Conservation (phyloP, 108 stramenopile species). For the Cyclotella baltica region DNA sequence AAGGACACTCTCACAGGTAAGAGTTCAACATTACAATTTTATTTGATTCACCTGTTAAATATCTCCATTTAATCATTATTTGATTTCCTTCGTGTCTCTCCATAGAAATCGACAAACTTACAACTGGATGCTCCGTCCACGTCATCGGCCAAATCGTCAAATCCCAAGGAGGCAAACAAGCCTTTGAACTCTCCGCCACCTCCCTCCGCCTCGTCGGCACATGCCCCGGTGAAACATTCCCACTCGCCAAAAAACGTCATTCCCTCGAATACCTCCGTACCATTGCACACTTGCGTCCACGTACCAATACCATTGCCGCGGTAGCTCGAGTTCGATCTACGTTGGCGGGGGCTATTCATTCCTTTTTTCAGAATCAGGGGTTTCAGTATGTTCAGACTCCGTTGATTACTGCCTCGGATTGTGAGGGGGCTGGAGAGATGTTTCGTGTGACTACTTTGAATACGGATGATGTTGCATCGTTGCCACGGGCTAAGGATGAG, state of each 20-base stretch:
- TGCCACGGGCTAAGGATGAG: constrained; percentile 70
- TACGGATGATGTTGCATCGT: constrained; percentile 67
- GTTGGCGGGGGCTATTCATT: constrained; percentile 88
- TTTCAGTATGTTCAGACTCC: constrained; percentile 98
- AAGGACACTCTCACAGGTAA: constrained; percentile 68
- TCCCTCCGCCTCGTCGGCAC: constrained; percentile 86
- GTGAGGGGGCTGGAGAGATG: constrained; percentile 99
- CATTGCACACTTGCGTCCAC: constrained; percentile 95
- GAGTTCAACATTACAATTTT: too few species aligned
- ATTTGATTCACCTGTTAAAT: background rate
- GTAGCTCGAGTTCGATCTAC: constrained; percentile 93
- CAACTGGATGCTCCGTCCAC: constrained; percentile 93
- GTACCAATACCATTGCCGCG: constrained; percentile 97
- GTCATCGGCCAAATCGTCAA: constrained; percentile 82
- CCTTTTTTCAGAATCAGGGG: constrained; percentile 91
- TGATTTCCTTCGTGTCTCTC: background rate
- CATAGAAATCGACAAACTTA: constrained; percentile 82
- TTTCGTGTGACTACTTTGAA: constrained; percentile 96
- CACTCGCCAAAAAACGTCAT: constrained; percentile 98
- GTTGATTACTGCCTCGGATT: constrained; percentile 97
- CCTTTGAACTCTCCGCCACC: constrained; percentile 88
- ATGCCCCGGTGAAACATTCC: constrained; percentile 95
- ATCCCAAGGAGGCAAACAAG: constrained; percentile 91
- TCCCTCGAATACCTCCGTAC: constrained; percentile 96
- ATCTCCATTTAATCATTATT: background rate